A percentile compares a stretch with the other conserved stretches of the same genome.
Evolutionary conservation across 306 rosid species (phyloP).

Genomic region (Astragalus membranaceus): DNA sequence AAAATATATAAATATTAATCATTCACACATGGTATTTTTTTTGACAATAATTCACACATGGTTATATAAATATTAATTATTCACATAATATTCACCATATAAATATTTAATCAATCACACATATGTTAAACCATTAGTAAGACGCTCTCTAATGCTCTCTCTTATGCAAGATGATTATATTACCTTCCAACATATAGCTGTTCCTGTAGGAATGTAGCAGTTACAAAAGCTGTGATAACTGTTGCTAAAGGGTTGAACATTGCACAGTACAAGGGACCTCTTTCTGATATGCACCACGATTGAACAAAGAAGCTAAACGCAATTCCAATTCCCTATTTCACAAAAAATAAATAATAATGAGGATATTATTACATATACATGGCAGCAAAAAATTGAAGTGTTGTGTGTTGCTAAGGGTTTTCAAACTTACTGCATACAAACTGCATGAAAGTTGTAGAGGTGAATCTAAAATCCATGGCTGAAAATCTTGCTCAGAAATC

Average conservation of each 20-base stretch:
- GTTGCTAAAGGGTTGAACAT: slow-evolving; percentile 68
- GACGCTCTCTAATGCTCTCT: too few relatives aligned
- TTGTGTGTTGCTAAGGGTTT: neutral
- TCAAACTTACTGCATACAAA: slow-evolving; percentile 56
- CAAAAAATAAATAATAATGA: too few relatives aligned
- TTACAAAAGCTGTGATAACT: slow-evolving; percentile 45
- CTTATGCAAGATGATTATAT: too few relatives aligned
- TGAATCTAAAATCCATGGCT: slow-evolving; percentile 45
- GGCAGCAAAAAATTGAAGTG: neutral
- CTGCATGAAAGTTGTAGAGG: slow-evolving; percentile 40
- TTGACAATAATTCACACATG: too few relatives aligned
- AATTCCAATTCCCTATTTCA: slow-evolving; percentile 53
- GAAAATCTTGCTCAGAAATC: slow-evolving; percentile 29
- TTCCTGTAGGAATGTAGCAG: slow-evolving; percentile 45
- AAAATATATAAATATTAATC: too few relatives aligned
- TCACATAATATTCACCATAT: too few relatives aligned
- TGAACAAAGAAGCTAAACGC: slow-evolving; percentile 49
- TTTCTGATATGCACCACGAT: slow-evolving; percentile 58
- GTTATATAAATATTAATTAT: too few relatives aligned
- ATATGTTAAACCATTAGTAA: too few relatives aligned
- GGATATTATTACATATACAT: neutral
- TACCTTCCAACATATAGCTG: slow-evolving; percentile 58
- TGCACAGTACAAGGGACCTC: slow-evolving; percentile 63
- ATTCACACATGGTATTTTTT: too few relatives aligned
- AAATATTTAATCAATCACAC: too few relatives aligned